phyloP scores from a whole-genome alignment of 129 eudicot species.

The Dittrichia graveolens region DNA sequence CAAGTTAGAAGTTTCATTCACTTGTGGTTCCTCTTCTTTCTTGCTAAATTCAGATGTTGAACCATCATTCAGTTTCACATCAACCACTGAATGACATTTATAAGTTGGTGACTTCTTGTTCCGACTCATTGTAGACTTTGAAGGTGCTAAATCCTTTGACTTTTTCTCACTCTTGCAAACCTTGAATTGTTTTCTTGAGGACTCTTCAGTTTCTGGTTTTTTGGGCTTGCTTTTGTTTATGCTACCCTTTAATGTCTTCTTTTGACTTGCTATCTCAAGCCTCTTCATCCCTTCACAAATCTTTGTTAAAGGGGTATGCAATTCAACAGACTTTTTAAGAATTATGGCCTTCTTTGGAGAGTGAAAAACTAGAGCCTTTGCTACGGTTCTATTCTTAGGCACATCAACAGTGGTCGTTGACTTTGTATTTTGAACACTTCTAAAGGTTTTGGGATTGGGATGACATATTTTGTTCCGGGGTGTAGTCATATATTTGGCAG shows the following conservation, averaged over 20 bases:
- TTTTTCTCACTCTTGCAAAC: slow-evolving; percentile 10
- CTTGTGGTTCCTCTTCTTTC: too few relatives aligned
- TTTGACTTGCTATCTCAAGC: slow-evolving; percentile 70
- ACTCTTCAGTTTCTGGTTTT: slow-evolving; percentile 11
- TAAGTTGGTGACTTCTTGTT: slow-evolving; percentile 14
- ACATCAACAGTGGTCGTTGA: slow-evolving; percentile 31
- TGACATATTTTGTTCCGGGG: slow-evolving; percentile 67
- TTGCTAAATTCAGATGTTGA: too few relatives aligned
- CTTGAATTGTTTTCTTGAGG: slow-evolving; percentile 2
- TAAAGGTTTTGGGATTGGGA: slow-evolving; percentile 54
- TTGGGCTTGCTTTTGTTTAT: slow-evolving; percentile 22
- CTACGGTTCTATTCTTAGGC: slow-evolving; percentile 43
- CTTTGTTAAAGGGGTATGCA: slow-evolving; percentile 64
- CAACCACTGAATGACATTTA: slow-evolving; percentile 4
- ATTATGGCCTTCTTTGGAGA: slow-evolving; percentile 65
- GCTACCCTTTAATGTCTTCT: slow-evolving; percentile 44
- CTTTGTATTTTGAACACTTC: slow-evolving; percentile 74
- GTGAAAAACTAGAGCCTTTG: slow-evolving; percentile 72
- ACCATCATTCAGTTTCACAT: not conserved
- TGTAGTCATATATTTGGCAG: slow-evolving; percentile 95
- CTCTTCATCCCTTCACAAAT: slow-evolving; percentile 74
- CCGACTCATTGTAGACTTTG: not conserved
- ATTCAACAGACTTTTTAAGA: slow-evolving; percentile 55
- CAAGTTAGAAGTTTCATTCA: slow-evolving; percentile 18
- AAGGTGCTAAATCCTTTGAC: not conserved